Evolutionary conservation across 331 rosid genomes (phyloP), one percentile per base, ranked within the genome.

Genomic region (Quercus tomentella): DNA sequence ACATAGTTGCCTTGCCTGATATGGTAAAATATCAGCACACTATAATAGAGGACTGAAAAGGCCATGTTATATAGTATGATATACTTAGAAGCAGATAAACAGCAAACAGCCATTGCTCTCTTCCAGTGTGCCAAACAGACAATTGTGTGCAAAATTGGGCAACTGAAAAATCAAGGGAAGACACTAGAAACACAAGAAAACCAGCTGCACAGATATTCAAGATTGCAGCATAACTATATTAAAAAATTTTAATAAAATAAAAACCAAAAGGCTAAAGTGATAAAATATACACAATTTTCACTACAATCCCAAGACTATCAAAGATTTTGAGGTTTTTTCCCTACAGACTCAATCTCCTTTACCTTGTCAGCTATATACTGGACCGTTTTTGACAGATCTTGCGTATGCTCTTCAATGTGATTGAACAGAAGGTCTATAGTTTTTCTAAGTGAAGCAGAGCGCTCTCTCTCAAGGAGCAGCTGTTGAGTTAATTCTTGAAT

Each of bases 381-480:
- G 25, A 76, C 65, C 7, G 70, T 81, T 74, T 69, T 77, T 14
- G 85, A 76, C 28, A 84, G 71, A 77, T 78, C 83, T 62, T 84
- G 75, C 0, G 80, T 77, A 58, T 84, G 85, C 71, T 81, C 83
- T 68, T 84, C 79, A 20, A 81, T 81, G 69, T 84, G 85, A 56
- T 52, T 61, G 72, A 84, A 73, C 37, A 81, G 60, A 52, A 81
- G 72, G 72, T 84, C 88, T 60, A 84, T 55, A 21, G 70, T 65
- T 79, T 74, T 79, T 74, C 82, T 77, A 49, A 81, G 81, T 8
- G 88, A 77, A 73, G 85, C 80, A 52, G 82, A 81, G 20, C 83
- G 80, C 82, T 81, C 63, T 77, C 75, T 84, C 85, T 81, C 88
- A 2, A 75, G 77, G 63, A 77, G 75, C 57, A 84, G 78, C 74